phyloP scores from a whole-genome alignment of 2,329 filamentous ascomycete species.

The Colletotrichum brevisporum region DNA sequence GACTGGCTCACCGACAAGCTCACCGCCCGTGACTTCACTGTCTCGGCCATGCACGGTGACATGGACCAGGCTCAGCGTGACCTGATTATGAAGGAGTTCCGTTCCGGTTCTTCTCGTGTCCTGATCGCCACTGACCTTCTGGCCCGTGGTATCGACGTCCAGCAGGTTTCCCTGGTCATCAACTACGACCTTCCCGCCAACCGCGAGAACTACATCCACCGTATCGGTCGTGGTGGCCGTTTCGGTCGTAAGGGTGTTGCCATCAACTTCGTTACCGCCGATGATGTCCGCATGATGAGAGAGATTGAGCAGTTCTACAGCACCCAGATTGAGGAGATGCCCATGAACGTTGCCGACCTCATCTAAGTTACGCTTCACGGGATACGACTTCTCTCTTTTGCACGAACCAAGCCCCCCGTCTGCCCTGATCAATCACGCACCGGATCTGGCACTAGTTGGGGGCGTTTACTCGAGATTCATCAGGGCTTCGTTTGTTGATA shows the following conservation, averaged over 20 bases:
- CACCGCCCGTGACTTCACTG: conserved; percentile 97
- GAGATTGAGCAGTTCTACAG: conserved; percentile 99
- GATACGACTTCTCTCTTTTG: conserved; percentile 38
- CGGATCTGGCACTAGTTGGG: conserved; percentile 40
- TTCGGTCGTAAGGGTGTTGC: conserved; percentile 99
- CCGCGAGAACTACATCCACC: conserved; percentile 99
- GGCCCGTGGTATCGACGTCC: conserved; percentile 99
- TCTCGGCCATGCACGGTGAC: conserved; percentile 99
- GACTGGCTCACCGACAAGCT: conserved; percentile 99
- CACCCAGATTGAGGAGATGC: conserved; percentile 99
- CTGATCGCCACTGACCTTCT: conserved; percentile 98
- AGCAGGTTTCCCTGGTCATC: conserved; percentile 99
- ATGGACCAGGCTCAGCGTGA: conserved; percentile 99
- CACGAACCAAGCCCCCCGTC: conserved; percentile 37
- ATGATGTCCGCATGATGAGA: conserved; percentile 99
- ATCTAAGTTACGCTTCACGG: conserved; percentile 66
- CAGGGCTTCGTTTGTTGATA: conserved; percentile 43
- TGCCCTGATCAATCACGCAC: conserved; percentile 35
- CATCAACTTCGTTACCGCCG: conserved; percentile 99
- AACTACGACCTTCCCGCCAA: conserved; percentile 99
- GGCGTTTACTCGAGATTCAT: conserved; percentile 40
- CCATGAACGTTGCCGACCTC: conserved; percentile 89
- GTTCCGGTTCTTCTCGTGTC: conserved; percentile 97
- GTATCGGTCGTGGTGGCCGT: conserved; percentile 99
- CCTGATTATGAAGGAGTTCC: conserved; percentile 99